phyloP scores from a whole-genome alignment of 768 basidiomycete genomes.

The Fibroporia radiculosa region DNA sequence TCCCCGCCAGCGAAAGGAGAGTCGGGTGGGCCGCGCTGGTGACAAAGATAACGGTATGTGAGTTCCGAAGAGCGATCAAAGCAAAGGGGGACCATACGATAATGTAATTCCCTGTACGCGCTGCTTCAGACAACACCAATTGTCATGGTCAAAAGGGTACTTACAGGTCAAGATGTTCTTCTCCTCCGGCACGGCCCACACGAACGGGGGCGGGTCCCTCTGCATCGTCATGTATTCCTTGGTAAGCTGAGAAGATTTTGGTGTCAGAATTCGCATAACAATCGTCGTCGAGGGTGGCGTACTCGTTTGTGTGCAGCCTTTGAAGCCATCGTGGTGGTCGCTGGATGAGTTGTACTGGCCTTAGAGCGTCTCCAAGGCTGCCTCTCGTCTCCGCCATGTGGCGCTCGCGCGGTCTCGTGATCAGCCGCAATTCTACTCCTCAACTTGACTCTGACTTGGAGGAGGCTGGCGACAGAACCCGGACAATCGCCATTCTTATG shows the following conservation, averaged over 20 bases:
- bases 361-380: not conserved
- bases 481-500: no score
- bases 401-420: constrained; percentile 1
- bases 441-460: no score
- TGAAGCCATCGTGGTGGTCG: constrained; percentile 52
- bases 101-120: constrained; percentile 79
- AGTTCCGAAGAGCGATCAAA: not conserved
- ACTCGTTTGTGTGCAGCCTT: constrained; percentile 87
- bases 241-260: constrained; percentile 42
- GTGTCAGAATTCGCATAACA: not conserved
- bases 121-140: constrained; percentile 4
- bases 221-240: constrained; percentile 94
- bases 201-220: constrained; percentile 88
- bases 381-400: not conserved
- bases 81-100: constrained; percentile 47
- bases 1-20: constrained; percentile 89
- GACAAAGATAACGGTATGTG: constrained; percentile 7
- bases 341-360: not conserved
- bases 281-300: constrained; percentile 4
- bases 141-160: constrained; percentile 24
- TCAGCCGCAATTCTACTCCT: no score
- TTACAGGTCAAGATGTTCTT: constrained; percentile 94
- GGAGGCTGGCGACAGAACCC: no score
- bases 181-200: constrained; percentile 94
- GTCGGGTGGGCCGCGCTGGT: constrained; percentile 87